phyloP scores from a whole-genome alignment of 2,329 filamentous ascomycete genomes.

The Magnaporthiopsis rhizophila region DNA sequence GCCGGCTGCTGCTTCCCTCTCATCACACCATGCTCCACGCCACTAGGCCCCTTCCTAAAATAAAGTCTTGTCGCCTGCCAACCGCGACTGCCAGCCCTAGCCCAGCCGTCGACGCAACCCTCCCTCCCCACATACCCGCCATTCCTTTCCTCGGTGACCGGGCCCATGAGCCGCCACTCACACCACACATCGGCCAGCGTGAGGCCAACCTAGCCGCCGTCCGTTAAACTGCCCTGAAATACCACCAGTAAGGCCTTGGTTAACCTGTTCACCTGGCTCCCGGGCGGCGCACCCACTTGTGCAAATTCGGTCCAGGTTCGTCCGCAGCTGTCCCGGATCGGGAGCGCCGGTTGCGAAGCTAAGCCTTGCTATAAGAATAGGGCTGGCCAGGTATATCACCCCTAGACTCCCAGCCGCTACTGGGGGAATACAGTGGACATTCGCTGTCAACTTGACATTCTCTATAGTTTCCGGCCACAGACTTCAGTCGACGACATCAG shows the following conservation, averaged over 20 bases:
- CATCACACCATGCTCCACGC: background rate
- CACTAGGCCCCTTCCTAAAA: background rate
- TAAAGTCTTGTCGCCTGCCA: background rate
- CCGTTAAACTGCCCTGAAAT: background rate
- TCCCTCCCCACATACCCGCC: background rate
- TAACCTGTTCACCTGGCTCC: background rate
- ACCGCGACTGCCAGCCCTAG: background rate
- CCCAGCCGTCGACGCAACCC: background rate
- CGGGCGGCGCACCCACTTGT: background rate
- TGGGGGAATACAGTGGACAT: background rate
- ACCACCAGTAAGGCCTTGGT: background rate
- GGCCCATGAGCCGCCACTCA: background rate
- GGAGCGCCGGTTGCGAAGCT: no score
- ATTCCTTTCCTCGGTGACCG: background rate
- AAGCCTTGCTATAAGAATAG: background rate
- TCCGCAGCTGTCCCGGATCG: background rate
- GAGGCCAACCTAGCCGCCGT: no score
- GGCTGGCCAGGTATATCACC: background rate
- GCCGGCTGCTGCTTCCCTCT: background rate
- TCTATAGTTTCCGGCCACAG: background rate
- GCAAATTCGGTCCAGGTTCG: background rate
- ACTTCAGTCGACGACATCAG: background rate
- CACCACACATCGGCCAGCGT: background rate
- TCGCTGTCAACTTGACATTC: background rate
- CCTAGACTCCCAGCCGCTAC: background rate